Conservation (phyloP, 2,329 filamentous ascomycete species). For the Ophiostoma montium region DNA sequence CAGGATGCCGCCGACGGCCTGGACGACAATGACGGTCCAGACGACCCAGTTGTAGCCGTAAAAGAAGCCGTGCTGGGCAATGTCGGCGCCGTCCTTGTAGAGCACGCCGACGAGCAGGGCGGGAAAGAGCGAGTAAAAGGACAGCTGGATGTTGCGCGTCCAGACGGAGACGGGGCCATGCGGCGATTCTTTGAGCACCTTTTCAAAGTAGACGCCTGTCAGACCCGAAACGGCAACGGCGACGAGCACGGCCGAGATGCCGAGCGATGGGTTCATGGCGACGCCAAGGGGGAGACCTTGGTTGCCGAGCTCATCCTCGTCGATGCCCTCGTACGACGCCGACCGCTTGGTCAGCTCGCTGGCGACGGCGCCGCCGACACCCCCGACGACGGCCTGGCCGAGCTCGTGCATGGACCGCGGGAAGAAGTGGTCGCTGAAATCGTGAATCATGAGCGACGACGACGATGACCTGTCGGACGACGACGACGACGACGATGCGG, state of each 20-base stretch:
- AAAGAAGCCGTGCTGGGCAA: slow-evolving; percentile 79
- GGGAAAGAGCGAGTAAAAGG: slow-evolving; percentile 86
- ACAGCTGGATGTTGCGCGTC: slow-evolving; percentile 89
- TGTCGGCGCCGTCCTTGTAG: slow-evolving; percentile 73
- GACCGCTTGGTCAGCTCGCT: slow-evolving; percentile 48
- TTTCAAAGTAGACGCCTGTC: slow-evolving; percentile 80
- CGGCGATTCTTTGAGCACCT: slow-evolving; percentile 76
- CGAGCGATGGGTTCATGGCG: slow-evolving; percentile 63
- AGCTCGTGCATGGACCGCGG: slow-evolving; percentile 68
- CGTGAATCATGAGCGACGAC: slow-evolving; percentile 41
- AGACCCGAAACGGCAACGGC: slow-evolving; percentile 71
- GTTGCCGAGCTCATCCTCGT: slow-evolving; percentile 54
- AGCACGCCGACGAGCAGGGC: slow-evolving; percentile 76
- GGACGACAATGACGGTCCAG: slow-evolving; percentile 70
- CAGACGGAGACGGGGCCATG: slow-evolving; percentile 60
- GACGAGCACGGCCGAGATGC: slow-evolving; percentile 61
- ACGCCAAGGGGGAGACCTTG: too few relatives aligned
- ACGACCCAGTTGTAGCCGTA: slow-evolving; percentile 88
- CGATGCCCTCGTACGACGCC: slow-evolving; percentile 82
- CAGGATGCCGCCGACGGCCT: slow-evolving; percentile 74
- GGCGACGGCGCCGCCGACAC: slow-evolving; percentile 34
- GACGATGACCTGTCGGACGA: background rate
- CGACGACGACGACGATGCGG: slow-evolving; percentile 25
- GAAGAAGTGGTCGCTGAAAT: slow-evolving; percentile 54
- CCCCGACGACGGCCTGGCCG: slow-evolving; percentile 48